A percentile compares a stretch with the other conserved stretches of the same genome.
These are phyloP conservation scores for Penicillium robsamsonii DNA, from an alignment of 495 filamentous ascomycete species.

Conservation along the genomic window DNA sequence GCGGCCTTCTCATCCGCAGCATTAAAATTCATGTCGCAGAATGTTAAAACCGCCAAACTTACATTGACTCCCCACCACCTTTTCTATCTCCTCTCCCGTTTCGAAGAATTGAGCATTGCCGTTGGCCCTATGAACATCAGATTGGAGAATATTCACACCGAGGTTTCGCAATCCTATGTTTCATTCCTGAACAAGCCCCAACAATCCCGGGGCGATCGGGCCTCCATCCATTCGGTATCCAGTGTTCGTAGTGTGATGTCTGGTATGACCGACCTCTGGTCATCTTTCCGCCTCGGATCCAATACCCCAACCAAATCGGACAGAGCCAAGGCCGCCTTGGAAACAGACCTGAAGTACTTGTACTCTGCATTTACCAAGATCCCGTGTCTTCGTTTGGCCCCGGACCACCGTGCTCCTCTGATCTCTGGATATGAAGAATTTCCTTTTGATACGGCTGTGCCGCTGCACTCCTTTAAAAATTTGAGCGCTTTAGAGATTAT, in stretches of 20 bases:
- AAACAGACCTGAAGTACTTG: slow-evolving; percentile 87
- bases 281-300: slow-evolving; percentile 74
- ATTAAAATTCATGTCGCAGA: slow-evolving; percentile 78
- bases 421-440: slow-evolving; percentile 96
- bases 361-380: slow-evolving; percentile 99
- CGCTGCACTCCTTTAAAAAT: slow-evolving; percentile 93
- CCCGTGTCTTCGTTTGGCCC: slow-evolving; percentile 81
- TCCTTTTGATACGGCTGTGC: slow-evolving; percentile 97
- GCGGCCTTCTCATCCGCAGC: slow-evolving; percentile 82
- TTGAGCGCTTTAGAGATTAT: slow-evolving; percentile 87
- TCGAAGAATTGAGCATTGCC: slow-evolving; percentile 84
- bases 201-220: slow-evolving; percentile 72
- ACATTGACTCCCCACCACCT: slow-evolving; percentile 96
- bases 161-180: slow-evolving; percentile 83
- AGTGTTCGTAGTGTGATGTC: slow-evolving; percentile 98
- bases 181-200: slow-evolving; percentile 85
- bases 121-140: slow-evolving; percentile 96
- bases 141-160: slow-evolving; percentile 89
- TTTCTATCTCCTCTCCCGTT: slow-evolving; percentile 91
- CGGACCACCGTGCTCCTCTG: slow-evolving; percentile 82
- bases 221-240: slow-evolving; percentile 91
- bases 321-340: slow-evolving; percentile 78
- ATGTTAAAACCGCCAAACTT: slow-evolving; percentile 83
- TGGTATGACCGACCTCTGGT: slow-evolving; percentile 89
- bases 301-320: slow-evolving; percentile 75